Evolutionary conservation across 352 stramenopile species (phyloP).

Genomic region (Phytopythium delawarense): DNA sequence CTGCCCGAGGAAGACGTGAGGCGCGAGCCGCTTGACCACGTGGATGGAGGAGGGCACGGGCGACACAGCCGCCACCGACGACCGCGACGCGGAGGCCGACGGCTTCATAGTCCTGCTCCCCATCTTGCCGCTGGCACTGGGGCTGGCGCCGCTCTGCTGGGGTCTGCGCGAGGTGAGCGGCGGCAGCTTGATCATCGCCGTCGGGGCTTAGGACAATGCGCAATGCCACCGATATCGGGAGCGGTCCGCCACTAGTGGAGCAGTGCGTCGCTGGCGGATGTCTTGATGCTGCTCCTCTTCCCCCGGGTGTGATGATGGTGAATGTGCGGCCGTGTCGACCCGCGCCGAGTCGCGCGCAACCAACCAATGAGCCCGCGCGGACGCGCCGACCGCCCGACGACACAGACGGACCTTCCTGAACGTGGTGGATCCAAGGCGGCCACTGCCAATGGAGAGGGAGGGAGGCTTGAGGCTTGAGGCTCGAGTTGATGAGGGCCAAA

Average conservation of each 20-base stretch:
- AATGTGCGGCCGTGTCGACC: not conserved
- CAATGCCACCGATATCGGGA: not conserved
- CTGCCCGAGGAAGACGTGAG: constrained; percentile 27
- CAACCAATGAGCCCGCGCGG: not conserved
- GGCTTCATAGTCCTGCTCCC: not conserved
- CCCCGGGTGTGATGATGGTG: not conserved
- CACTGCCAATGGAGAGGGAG: no score
- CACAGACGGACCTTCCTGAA: not conserved
- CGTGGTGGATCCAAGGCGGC: not conserved
- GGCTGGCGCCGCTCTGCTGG: not conserved
- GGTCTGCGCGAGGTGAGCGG: not conserved
- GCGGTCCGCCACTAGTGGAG: no score
- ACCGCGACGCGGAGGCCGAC: not conserved
- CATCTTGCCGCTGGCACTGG: not conserved
- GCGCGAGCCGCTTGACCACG: constrained; percentile 14
- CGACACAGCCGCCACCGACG: not conserved
- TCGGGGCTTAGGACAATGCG: not conserved
- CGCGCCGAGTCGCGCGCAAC: not conserved
- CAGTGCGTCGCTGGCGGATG: no score
- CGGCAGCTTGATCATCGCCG: not conserved
- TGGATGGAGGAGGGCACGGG: not conserved
- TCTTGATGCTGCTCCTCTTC: no score
- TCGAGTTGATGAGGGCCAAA: no score
- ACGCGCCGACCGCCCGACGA: not conserved
- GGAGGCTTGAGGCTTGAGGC: no score